Conservation (phyloP, 768 basidiomycete genomes). For the Macrolepiota albuminosa region DNA sequence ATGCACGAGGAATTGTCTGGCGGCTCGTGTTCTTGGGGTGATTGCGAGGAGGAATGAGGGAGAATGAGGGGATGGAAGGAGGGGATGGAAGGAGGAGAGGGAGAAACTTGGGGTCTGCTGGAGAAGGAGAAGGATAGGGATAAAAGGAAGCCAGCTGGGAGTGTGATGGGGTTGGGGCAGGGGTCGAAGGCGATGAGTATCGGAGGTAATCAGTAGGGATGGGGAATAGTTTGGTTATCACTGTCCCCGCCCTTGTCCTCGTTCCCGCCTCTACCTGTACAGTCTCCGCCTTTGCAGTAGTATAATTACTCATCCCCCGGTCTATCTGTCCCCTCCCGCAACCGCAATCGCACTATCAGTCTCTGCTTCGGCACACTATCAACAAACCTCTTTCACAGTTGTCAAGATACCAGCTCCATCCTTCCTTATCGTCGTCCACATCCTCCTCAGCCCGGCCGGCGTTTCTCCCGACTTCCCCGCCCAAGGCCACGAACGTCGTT, state of each 20-base stretch:
- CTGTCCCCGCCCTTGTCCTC: conserved; percentile 4
- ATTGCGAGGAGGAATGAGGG: conserved; percentile 53
- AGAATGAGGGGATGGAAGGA: conserved; percentile 39
- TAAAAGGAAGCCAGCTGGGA: conserved; percentile 41
- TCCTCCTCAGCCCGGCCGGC: neutral
- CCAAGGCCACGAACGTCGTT: conserved; percentile 11
- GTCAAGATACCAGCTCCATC: conserved; percentile 4
- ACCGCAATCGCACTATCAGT: conserved; percentile 16
- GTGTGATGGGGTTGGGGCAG: conserved; percentile 7
- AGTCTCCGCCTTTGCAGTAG: conserved; percentile 6
- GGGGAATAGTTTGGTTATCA: conserved; percentile 9
- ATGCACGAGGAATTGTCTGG: conserved; percentile 81
- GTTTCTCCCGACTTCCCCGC: conserved; percentile 2
- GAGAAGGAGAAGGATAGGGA: conserved; percentile 65
- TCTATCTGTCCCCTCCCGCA: conserved; percentile 17
- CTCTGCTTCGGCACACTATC: conserved; percentile 12
- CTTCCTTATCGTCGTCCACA: conserved; percentile 18
- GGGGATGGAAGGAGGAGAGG: conserved; percentile 63
- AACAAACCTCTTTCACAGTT: neutral
- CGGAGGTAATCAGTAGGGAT: conserved; percentile 14
- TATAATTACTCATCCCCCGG: conserved; percentile 14
- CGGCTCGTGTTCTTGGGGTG: conserved; percentile 74
- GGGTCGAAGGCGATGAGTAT: conserved; percentile 11
- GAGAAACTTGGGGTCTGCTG: conserved; percentile 57
- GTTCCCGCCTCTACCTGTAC: conserved; percentile 9